Conservation (phyloP, 2,329 filamentous ascomycete species). For the Cephalotrichum gorgonifer region DNA sequence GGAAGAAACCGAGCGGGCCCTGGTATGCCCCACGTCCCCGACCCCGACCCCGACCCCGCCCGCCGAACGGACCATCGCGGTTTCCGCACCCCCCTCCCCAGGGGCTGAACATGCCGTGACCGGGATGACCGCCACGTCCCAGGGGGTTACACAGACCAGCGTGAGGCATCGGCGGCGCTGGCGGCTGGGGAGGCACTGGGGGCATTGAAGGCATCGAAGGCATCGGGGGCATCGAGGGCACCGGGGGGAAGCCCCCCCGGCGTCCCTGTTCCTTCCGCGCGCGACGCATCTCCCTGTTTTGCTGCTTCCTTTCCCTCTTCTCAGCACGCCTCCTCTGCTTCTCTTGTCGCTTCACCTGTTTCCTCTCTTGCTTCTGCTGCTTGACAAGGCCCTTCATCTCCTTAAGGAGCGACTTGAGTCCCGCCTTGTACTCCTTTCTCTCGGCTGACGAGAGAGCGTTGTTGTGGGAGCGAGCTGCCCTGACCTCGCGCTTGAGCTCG, state of each 20-base stretch:
- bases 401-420: slow-evolving; percentile 32
- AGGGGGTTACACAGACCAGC: slow-evolving; percentile 1
- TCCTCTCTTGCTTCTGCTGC: slow-evolving; percentile 18
- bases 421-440: slow-evolving; percentile 18
- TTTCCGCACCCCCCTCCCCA: not conserved
- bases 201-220: not conserved
- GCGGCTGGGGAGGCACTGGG: not conserved
- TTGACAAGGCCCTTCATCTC: slow-evolving; percentile 33
- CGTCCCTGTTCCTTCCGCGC: slow-evolving; percentile 18
- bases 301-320: slow-evolving; percentile 18
- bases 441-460: not conserved
- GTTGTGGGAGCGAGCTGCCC: not conserved
- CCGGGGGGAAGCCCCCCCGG: slow-evolving; percentile 9
- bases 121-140: slow-evolving; percentile 1
- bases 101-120: not conserved
- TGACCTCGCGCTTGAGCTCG: slow-evolving; percentile 1
- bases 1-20: not conserved
- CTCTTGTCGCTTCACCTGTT: slow-evolving; percentile 17
- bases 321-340: slow-evolving; percentile 14
- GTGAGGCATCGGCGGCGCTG: not conserved
- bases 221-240: slow-evolving; percentile 1
- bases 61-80: not conserved
- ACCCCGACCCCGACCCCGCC: too few species aligned
- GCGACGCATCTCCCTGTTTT: slow-evolving; percentile 18
- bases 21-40: not conserved